These are phyloP conservation scores for Podospora comata DNA, from an alignment of 495 filamentous ascomycete species.

Conservation along the genomic window DNA sequence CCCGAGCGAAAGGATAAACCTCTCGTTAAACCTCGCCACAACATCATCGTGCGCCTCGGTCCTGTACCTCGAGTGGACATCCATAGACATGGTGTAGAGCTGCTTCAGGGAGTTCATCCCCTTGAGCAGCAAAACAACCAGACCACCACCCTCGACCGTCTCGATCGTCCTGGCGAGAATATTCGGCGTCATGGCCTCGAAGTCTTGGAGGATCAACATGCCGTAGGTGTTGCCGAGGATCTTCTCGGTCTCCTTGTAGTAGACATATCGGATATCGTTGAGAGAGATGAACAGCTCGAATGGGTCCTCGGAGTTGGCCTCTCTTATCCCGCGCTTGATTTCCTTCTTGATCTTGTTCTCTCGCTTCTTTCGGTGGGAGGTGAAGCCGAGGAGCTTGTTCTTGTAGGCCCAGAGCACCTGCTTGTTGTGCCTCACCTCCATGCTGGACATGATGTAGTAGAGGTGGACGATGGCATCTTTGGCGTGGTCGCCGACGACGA, in stretches of 20 bases:
- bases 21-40: conserved; percentile 93
- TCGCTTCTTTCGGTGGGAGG: conserved; percentile 89
- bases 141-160: conserved; percentile 93
- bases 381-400: conserved; percentile 93
- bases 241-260: conserved; percentile 99
- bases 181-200: conserved; percentile 96
- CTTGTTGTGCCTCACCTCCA: conserved; percentile 93
- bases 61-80: conserved; percentile 92
- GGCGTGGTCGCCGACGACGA: conserved; percentile 89
- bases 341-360: conserved; percentile 98
- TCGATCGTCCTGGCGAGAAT: conserved; percentile 92
- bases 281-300: conserved; percentile 98
- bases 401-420: conserved; percentile 99
- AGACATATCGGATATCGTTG: conserved; percentile 96
- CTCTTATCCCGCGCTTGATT: conserved; percentile 90
- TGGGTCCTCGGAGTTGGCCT: conserved; percentile 92
- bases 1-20: conserved; percentile 92
- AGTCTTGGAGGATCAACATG: conserved; percentile 98
- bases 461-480: conserved; percentile 97
- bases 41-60: conserved; percentile 98
- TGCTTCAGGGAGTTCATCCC: conserved; percentile 97
- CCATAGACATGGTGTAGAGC: conserved; percentile 96
- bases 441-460: conserved; percentile 86
- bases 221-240: conserved; percentile 98
- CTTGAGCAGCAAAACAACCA: conserved; percentile 87